These are phyloP conservation scores for Pigoraptor vietnamica DNA, from an alignment of 78 protist genomes.

Conservation along the genomic window DNA sequence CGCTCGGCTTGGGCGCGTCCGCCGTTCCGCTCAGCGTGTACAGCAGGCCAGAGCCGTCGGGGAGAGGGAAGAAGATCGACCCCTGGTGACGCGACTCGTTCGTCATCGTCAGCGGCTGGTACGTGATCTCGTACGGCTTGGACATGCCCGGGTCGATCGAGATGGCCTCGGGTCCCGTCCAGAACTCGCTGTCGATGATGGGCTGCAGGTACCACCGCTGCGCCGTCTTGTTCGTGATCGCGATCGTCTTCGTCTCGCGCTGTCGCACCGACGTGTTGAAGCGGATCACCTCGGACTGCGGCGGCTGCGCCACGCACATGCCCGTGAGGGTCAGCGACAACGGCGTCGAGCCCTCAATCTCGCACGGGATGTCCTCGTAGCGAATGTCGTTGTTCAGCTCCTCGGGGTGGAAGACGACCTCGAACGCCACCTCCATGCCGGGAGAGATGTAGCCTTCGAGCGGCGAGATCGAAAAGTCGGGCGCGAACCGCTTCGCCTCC, in stretches of 20 bases:
- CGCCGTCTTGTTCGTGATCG: slow-evolving; percentile 4
- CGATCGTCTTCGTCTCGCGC: neutral
- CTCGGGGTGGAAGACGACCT: slow-evolving; percentile 37
- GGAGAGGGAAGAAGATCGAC: slow-evolving; percentile 59
- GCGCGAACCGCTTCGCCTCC: neutral
- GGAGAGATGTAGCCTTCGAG: slow-evolving; percentile 42
- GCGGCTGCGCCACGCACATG: slow-evolving; percentile 14
- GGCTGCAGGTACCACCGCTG: slow-evolving; percentile 50
- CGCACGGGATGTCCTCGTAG: slow-evolving; percentile 16
- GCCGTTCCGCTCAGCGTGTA: slow-evolving; percentile 39
- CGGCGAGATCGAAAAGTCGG: slow-evolving; percentile 43
- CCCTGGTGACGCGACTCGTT: slow-evolving; percentile 20
- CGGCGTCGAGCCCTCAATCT: slow-evolving; percentile 12
- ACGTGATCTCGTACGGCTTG: slow-evolving; percentile 24
- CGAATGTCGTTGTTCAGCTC: slow-evolving; percentile 9
- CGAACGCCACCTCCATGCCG: slow-evolving; percentile 42
- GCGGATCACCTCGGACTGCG: neutral
- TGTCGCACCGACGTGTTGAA: slow-evolving; percentile 44
- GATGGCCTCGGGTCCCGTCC: slow-evolving; percentile 32
- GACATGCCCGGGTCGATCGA: slow-evolving; percentile 8
- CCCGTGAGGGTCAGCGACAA: slow-evolving; percentile 45
- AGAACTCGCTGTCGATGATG: slow-evolving; percentile 26
- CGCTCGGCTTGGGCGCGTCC: slow-evolving; percentile 26
- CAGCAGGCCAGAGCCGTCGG: slow-evolving; percentile 63
- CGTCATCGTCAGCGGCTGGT: slow-evolving; percentile 56